phyloP scores from a whole-genome alignment of 2,329 filamentous ascomycete genomes.

The Penicillium brevicompactum region DNA sequence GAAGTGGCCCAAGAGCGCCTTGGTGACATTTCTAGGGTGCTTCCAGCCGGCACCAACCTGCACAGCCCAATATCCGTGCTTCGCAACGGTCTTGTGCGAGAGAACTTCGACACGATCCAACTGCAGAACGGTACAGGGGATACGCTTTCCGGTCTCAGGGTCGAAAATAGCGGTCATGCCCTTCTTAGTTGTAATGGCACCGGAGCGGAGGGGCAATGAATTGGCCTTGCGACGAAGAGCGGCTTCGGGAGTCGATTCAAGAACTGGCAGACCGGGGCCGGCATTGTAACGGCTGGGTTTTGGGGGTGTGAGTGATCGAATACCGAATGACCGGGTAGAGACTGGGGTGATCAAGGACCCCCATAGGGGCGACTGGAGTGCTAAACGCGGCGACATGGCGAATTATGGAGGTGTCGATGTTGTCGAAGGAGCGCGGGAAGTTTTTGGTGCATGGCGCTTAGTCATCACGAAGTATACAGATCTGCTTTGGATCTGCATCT shows the following conservation, averaged over 20 bases:
- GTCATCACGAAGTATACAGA: slow-evolving; percentile 12
- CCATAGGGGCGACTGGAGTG: slow-evolving; percentile 30
- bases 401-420: slow-evolving; percentile 5
- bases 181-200: slow-evolving; percentile 84
- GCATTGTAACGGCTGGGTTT: slow-evolving; percentile 57
- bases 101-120: slow-evolving; percentile 90
- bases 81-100: slow-evolving; percentile 76
- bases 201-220: slow-evolving; percentile 69
- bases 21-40: slow-evolving; percentile 73
- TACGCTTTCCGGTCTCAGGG: slow-evolving; percentile 71
- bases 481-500: background rate
- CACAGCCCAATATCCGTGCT: slow-evolving; percentile 91
- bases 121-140: slow-evolving; percentile 88
- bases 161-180: slow-evolving; percentile 94
- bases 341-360: slow-evolving; percentile 24
- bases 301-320: slow-evolving; percentile 61
- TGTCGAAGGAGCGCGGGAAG: slow-evolving; percentile 12
- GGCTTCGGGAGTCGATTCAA: slow-evolving; percentile 59
- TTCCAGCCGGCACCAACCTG: slow-evolving; percentile 81
- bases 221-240: slow-evolving; percentile 61
- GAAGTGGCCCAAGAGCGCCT: slow-evolving; percentile 85
- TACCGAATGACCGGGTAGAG: slow-evolving; percentile 49
- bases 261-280: slow-evolving; percentile 51
- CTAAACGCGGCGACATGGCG: slow-evolving; percentile 40
- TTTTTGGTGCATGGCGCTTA: slow-evolving; percentile 24